Percentiles rank a stretch among this genome's conserved stretches.
Conservation (phyloP, 371 early-diverging fungal species). For the Lichtheimia hyalospora region DNA sequence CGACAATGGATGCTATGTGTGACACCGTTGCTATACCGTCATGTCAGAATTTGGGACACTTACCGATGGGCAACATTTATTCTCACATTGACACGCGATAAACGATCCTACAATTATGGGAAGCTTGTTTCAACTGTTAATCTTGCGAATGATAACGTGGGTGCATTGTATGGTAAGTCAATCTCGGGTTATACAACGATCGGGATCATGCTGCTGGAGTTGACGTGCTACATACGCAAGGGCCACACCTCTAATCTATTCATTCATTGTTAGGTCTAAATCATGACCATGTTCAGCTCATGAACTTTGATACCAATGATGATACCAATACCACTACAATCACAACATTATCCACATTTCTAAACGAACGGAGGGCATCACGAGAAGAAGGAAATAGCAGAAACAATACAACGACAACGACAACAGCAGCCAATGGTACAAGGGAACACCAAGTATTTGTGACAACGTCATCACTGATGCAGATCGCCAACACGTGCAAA, state of each 20-base stretch:
- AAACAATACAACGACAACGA: not conserved
- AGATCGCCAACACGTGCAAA: constrained; percentile 49
- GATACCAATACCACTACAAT: not conserved
- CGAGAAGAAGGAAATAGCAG: not conserved
- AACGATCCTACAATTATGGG: constrained; percentile 32
- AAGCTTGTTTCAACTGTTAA: constrained; percentile 33
- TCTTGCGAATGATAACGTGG: constrained; percentile 22
- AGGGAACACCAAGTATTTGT: constrained; percentile 34
- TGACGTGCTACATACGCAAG: not conserved
- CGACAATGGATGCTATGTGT: constrained; percentile 58
- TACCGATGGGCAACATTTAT: constrained; percentile 65
- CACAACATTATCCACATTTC: not conserved
- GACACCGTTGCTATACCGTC: constrained; percentile 51
- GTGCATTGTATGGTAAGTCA: too few relatives aligned
- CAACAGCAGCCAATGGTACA: not conserved
- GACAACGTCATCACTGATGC: constrained; percentile 58
- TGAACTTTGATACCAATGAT: not conserved
- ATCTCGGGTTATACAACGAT: not conserved
- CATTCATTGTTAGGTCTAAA: not conserved
- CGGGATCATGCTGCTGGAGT: constrained; percentile 1
- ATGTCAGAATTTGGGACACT: constrained; percentile 50
- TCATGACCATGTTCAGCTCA: too few relatives aligned
- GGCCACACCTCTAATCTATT: too few relatives aligned
- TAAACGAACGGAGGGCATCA: not conserved
- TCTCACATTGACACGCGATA: constrained; percentile 48